Percentiles rank a stretch among this genome's conserved stretches.
These are phyloP conservation scores for Orbilia brochopaga DNA, from an alignment of 2,329 filamentous ascomycete genomes.

Conservation along the genomic window DNA sequence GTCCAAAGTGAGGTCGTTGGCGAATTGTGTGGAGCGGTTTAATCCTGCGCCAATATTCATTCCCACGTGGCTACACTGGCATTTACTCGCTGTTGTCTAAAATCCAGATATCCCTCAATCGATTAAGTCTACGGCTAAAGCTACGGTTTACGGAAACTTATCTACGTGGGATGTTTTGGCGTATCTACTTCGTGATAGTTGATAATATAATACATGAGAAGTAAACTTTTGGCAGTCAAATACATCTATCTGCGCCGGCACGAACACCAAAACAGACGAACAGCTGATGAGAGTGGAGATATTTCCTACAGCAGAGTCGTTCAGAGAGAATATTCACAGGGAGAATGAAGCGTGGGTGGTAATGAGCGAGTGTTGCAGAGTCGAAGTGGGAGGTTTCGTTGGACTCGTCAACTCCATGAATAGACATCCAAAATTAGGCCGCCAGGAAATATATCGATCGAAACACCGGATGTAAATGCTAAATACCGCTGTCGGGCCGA, in stretches of 20 bases:
- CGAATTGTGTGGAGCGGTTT: too few relatives aligned
- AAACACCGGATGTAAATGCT: constrained; percentile 37
- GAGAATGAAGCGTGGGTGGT: constrained; percentile 15
- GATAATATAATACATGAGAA: constrained; percentile 49
- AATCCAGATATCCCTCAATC: too few relatives aligned
- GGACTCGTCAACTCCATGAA: constrained; percentile 47
- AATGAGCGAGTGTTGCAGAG: background rate
- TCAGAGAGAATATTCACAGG: constrained; percentile 43
- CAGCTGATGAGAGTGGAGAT: constrained; percentile 45
- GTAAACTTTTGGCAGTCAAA: constrained; percentile 42
- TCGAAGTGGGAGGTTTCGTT: background rate
- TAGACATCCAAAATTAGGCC: constrained; percentile 41
- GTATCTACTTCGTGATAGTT: constrained; percentile 33
- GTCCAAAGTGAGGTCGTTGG: too few relatives aligned
- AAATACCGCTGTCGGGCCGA: constrained; percentile 9
- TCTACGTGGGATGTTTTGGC: constrained; percentile 9
- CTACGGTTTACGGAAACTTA: too few relatives aligned
- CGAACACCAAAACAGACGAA: constrained; percentile 30
- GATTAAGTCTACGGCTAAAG: too few relatives aligned
- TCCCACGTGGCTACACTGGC: too few relatives aligned
- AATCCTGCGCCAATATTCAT: too few relatives aligned
- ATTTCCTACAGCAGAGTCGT: constrained; percentile 48
- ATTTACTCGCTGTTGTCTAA: too few relatives aligned
- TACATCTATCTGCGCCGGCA: constrained; percentile 48
- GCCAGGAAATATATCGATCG: constrained; percentile 48